These are phyloP conservation scores for Penicillium sp. DNA, from an alignment of 2,329 filamentous ascomycete genomes.

Conservation along the genomic window DNA sequence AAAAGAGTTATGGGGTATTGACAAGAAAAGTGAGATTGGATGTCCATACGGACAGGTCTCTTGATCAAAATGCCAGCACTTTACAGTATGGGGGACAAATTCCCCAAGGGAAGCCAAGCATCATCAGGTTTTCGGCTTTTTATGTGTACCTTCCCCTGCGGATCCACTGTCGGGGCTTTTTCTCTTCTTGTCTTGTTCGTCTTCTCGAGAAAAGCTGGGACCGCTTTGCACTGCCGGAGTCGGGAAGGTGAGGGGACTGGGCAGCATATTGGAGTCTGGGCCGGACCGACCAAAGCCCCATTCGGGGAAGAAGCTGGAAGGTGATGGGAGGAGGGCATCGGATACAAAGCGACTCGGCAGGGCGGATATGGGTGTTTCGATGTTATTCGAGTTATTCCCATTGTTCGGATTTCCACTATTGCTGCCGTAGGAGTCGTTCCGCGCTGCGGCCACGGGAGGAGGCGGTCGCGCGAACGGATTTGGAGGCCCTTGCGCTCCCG, in stretches of 20 bases:
- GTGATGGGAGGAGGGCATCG: slow-evolving; percentile 83
- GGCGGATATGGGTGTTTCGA: slow-evolving; percentile 85
- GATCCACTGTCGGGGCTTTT: slow-evolving; percentile 44
- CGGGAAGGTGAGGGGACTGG: slow-evolving; percentile 88
- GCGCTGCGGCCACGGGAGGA: slow-evolving; percentile 56
- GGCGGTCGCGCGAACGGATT: slow-evolving; percentile 92
- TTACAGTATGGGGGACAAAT: neutral
- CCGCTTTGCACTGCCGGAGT: slow-evolving; percentile 62
- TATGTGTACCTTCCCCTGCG: slow-evolving; percentile 33
- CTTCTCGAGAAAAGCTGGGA: slow-evolving; percentile 43
- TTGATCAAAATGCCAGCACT: slow-evolving; percentile 4
- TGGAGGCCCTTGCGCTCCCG: slow-evolving; percentile 85
- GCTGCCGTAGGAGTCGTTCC: slow-evolving; percentile 46
- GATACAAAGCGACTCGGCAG: slow-evolving; percentile 88
- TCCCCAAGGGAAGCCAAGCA: neutral
- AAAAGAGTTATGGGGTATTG: slow-evolving; percentile 6
- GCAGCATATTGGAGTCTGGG: slow-evolving; percentile 78
- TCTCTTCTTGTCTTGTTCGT: slow-evolving; percentile 47
- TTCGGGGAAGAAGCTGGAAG: slow-evolving; percentile 87
- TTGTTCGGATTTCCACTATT: slow-evolving; percentile 18
- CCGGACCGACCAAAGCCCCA: slow-evolving; percentile 71
- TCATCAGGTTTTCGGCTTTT: slow-evolving; percentile 41
- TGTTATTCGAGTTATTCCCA: slow-evolving; percentile 34
- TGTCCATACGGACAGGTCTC: slow-evolving; percentile 15
- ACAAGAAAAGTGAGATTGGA: slow-evolving; percentile 7